Percentiles rank a stretch among this genome's conserved stretches.
Evolutionary conservation across 768 basidiomycete species (phyloP).

Genomic region (Tylopilus sp.): DNA sequence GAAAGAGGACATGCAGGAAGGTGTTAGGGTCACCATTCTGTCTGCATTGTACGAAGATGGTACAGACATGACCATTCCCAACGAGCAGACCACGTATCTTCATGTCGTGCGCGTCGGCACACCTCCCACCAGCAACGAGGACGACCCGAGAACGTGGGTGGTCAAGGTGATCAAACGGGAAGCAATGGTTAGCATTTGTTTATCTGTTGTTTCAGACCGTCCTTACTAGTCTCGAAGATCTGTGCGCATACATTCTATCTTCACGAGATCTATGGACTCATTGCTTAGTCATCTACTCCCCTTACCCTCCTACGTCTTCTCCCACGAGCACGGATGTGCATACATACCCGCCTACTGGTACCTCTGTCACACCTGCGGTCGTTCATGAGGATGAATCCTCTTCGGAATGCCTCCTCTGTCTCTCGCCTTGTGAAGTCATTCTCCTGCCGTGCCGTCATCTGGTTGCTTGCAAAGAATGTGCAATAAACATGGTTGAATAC

Average conservation of each 20-base stretch:
- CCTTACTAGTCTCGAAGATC: slow-evolving; percentile 47
- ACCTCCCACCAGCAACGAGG: slow-evolving; percentile 38
- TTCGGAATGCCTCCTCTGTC: slow-evolving; percentile 88
- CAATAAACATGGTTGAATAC: slow-evolving; percentile 96
- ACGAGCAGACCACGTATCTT: slow-evolving; percentile 88
- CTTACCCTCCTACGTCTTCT: slow-evolving; percentile 38
- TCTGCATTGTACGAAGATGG: slow-evolving; percentile 80
- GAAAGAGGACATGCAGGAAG: slow-evolving; percentile 51
- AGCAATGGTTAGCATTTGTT: slow-evolving; percentile 56
- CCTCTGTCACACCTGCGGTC: slow-evolving; percentile 18
- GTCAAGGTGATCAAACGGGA: slow-evolving; percentile 92
- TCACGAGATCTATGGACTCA: slow-evolving; percentile 92
- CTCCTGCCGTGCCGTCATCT: slow-evolving; percentile 91
- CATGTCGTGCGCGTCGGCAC: slow-evolving; percentile 73
- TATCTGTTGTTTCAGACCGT: not conserved
- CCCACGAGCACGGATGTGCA: slow-evolving; percentile 36
- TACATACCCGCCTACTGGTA: slow-evolving; percentile 44
- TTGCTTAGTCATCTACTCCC: slow-evolving; percentile 46
- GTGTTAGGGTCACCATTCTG: slow-evolving; percentile 77
- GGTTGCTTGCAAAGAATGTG: slow-evolving; percentile 94
- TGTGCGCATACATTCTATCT: slow-evolving; percentile 92
- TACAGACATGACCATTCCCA: slow-evolving; percentile 59
- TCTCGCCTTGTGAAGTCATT: slow-evolving; percentile 88
- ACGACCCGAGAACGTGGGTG: slow-evolving; percentile 78
- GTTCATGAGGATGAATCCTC: slow-evolving; percentile 64